phyloP scores from a whole-genome alignment of 768 basidiomycete genomes.

The Tulasnella sp. region DNA sequence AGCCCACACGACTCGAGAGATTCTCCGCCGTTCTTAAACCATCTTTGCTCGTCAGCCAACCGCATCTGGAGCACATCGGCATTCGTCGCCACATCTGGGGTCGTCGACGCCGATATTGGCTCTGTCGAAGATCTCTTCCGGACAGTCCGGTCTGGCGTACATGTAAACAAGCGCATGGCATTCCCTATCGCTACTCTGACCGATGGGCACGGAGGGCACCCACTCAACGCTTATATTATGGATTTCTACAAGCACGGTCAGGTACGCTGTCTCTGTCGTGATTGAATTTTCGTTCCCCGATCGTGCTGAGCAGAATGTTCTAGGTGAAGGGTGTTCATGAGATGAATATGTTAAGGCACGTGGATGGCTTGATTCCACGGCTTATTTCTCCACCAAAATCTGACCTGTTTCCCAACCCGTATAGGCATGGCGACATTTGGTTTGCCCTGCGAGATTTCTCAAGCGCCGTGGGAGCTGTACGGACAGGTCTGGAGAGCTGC shows the following conservation, averaged over 20 bases:
- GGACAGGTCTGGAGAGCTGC: constrained; percentile 40
- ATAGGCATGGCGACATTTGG: constrained; percentile 51
- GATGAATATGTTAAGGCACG: no score
- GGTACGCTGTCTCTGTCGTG: constrained; percentile 11
- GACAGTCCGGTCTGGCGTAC: constrained; percentile 42
- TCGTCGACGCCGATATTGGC: constrained; percentile 39
- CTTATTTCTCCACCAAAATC: no score
- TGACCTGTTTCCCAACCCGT: not conserved
- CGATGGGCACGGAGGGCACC: not conserved
- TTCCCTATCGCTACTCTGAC: constrained; percentile 35
- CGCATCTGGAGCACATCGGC: constrained; percentile 38
- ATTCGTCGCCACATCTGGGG: constrained; percentile 61
- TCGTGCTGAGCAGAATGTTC: no score
- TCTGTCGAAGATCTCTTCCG: constrained; percentile 41
- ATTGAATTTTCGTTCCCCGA: no score
- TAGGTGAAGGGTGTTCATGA: no score
- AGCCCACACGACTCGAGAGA: constrained; percentile 17
- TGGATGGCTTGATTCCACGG: no score
- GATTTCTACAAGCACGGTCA: constrained; percentile 65
- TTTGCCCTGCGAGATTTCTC: constrained; percentile 49
- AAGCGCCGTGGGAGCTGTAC: constrained; percentile 39
- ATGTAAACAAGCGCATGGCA: constrained; percentile 47
- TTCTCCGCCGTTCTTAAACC: constrained; percentile 23
- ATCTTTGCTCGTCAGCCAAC: constrained; percentile 21
- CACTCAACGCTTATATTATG: constrained; percentile 51